phyloP scores from a whole-genome alignment of 2,329 filamentous ascomycete species.

The Cladosporium sp. region DNA sequence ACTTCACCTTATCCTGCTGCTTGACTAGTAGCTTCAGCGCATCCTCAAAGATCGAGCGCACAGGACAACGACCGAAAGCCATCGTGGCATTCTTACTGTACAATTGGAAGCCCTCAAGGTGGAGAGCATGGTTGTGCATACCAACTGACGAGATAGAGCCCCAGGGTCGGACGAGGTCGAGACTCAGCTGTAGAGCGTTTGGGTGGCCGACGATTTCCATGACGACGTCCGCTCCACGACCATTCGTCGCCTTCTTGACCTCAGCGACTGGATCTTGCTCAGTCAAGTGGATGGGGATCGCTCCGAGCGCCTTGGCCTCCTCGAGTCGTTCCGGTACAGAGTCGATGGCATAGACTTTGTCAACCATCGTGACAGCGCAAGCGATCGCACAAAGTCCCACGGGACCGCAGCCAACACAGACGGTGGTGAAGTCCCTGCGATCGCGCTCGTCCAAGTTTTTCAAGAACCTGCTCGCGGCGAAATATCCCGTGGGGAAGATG shows the following conservation, averaged over 20 bases:
- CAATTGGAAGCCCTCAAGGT: slow-evolving; percentile 41
- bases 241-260: slow-evolving; percentile 68
- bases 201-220: slow-evolving; percentile 51
- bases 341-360: slow-evolving; percentile 29
- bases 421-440: slow-evolving; percentile 61
- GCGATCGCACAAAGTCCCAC: slow-evolving; percentile 68
- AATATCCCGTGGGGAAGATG: slow-evolving; percentile 80
- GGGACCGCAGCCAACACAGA: slow-evolving; percentile 74
- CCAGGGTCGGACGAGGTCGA: slow-evolving; percentile 45
- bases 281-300: slow-evolving; percentile 72
- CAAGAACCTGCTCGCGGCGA: slow-evolving; percentile 74
- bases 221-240: slow-evolving; percentile 79
- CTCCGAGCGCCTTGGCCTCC: slow-evolving; percentile 66
- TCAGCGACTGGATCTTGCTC: slow-evolving; percentile 46
- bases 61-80: slow-evolving; percentile 46
- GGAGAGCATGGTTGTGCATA: slow-evolving; percentile 40
- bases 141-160: slow-evolving; percentile 44
- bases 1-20: slow-evolving; percentile 45
- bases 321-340: slow-evolving; percentile 68
- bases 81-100: slow-evolving; percentile 46
- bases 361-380: slow-evolving; percentile 27
- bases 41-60: slow-evolving; percentile 44
- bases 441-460: slow-evolving; percentile 52
- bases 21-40: slow-evolving; percentile 40
- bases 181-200: slow-evolving; percentile 42